A percentile compares a stretch with the other conserved stretches of the same genome.
These are phyloP conservation scores for Tylopilus sp. DNA, from an alignment of 768 basidiomycete genomes.

Conservation along the genomic window DNA sequence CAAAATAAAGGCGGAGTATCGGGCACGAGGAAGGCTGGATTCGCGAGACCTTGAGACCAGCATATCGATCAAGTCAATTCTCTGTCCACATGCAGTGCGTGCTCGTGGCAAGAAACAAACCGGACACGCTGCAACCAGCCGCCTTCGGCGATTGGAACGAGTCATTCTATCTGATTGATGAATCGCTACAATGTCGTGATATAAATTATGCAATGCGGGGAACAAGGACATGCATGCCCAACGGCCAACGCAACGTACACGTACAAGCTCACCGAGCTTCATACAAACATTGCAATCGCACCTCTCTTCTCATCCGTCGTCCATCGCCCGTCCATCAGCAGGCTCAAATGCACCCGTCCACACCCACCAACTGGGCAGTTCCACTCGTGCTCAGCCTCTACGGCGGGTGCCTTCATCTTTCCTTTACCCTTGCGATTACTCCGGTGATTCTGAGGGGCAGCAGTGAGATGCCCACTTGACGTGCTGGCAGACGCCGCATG, in stretches of 20 bases:
- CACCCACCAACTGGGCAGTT: conserved; percentile 62
- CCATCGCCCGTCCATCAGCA: conserved; percentile 59
- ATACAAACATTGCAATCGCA: conserved; percentile 39
- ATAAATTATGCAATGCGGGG: conserved; percentile 10
- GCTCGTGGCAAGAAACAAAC: no score
- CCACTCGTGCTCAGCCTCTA: conserved; percentile 56
- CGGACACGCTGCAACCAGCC: no score
- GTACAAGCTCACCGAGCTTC: conserved; percentile 15
- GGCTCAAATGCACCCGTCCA: conserved; percentile 50
- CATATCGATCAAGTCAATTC: conserved; percentile 21
- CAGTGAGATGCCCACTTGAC: conserved; percentile 10
- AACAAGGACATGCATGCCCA: conserved; percentile 2
- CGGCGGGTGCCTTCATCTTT: conserved; percentile 35
- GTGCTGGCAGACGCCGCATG: conserved; percentile 2
- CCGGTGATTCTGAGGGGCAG: conserved; percentile 1
- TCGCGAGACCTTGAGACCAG: conserved; percentile 21
- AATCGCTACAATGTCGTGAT: conserved; percentile 17
- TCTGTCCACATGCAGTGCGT: no score
- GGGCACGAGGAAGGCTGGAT: conserved; percentile 30
- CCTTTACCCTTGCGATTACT: conserved; percentile 31
- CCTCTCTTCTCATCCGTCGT: conserved; percentile 48
- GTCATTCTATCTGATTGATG: neutral
- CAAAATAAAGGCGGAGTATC: conserved; percentile 23
- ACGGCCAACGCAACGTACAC: conserved; percentile 12
- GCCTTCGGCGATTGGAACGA: no score